phyloP scores from a whole-genome alignment of 441 rosid species.

The Euphorbia celastroides region DNA sequence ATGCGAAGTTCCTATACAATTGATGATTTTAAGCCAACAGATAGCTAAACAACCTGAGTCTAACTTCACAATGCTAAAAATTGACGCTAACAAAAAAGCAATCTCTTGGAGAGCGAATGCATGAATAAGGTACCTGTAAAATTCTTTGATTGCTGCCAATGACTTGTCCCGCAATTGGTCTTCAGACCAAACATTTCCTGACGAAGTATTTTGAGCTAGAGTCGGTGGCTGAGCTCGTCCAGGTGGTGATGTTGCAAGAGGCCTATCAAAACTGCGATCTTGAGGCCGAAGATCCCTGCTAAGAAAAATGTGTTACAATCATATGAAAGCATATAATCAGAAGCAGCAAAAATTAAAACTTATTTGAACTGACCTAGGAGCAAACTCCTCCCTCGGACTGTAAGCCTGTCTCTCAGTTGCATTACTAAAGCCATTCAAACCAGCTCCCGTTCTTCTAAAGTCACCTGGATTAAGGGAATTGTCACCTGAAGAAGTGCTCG shows the following conservation, averaged over 20 bases:
- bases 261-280: constrained; percentile 51
- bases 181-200: constrained; percentile 52
- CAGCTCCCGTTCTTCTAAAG: constrained; percentile 46
- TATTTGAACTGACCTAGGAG: constrained; percentile 43
- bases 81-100: background rate
- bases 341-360: constrained; percentile 42
- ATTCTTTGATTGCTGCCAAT: constrained; percentile 78
- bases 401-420: constrained; percentile 36
- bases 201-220: constrained; percentile 34
- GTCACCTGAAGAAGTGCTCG: constrained; percentile 40
- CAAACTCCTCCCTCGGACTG: constrained; percentile 44
- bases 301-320: constrained; percentile 47
- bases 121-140: constrained; percentile 59
- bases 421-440: constrained; percentile 54
- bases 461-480: constrained; percentile 44
- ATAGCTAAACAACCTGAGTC: background rate
- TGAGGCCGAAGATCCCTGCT: constrained; percentile 44
- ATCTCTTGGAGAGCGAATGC: constrained; percentile 7
- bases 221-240: constrained; percentile 36
- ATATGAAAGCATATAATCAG: constrained; percentile 44
- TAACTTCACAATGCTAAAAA: background rate
- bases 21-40: too few species aligned
- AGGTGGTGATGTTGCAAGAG: constrained; percentile 46
- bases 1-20: too few species aligned
- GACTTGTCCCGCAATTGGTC: constrained; percentile 58